Base-by-base conservation (phyloP, 2,329 filamentous ascomycete genomes). In the Trichoderma cornu-damae region DNA sequence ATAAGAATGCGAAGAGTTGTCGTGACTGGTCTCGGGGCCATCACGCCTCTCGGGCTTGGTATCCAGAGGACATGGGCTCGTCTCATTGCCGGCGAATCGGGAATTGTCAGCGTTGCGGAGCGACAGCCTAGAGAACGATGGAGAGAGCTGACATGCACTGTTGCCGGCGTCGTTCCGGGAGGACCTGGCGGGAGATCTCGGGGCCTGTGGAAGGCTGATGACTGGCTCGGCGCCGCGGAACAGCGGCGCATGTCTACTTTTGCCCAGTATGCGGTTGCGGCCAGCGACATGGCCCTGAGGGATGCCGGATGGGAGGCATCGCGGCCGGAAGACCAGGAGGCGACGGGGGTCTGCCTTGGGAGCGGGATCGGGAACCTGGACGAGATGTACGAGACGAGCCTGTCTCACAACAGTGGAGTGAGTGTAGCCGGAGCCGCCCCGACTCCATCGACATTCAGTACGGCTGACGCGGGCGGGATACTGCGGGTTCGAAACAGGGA, bases 311-410 rank as follows among this genome's bases (percentile, higher is more conserved):
- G 92, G 90, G 77, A 80, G 48, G 84, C 87, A 0, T 75, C 74
- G 4, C 72, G 68, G 4, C 76, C 79, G 16, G 79, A 84, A 22
- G 83, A 92, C 58, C 79, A 81, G 22, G 88, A 96, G 67, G 79
- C 80, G 55, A 96, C 92, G 0, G 94, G 94, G 0, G 89, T 99
- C 1, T 96, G 93, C 67, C 79, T 99, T 38, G 94, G 94, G 2
- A 97, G 93, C 63, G 94, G 94, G 1, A 96, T 99, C 65, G 94
- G 94, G 14, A 96, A 94, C 66, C 80, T 99, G 37, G 88, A 96
- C 38, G 91, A 96, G 65, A 85, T 96, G 7, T 96, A 95, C 72
- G 80, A 87, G 61, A 95, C 91, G 2, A 90, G 89, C 57, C 67
- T 96, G 49, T 84, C 83, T 1, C 96, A 89, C 68, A 80, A 89